Conservation (phyloP, 2,329 filamentous ascomycete species). For the Sporothrix pallida region DNA sequence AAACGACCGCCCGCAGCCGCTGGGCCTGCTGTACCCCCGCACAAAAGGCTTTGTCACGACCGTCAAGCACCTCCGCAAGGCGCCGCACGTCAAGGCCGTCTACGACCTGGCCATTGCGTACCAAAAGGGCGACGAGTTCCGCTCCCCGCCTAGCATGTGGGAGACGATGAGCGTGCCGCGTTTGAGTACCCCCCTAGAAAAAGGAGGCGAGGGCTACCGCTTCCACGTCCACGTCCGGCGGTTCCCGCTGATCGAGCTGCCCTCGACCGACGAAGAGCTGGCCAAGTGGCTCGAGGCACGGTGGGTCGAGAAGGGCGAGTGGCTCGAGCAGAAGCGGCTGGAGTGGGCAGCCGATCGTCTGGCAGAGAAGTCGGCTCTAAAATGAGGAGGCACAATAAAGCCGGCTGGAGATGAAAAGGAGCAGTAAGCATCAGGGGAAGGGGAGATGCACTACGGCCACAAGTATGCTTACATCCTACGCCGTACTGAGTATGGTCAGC, state of each 20-base stretch:
- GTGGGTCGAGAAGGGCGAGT: conserved; percentile 61
- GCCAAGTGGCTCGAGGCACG: conserved; percentile 59
- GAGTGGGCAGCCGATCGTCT: conserved; percentile 46
- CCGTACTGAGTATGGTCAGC: neutral
- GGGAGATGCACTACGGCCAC: no score
- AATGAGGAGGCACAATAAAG: neutral
- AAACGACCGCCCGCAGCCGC: conserved; percentile 57
- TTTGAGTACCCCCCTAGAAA: conserved; percentile 41
- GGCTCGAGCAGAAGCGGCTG: conserved; percentile 53
- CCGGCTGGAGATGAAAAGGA: neutral
- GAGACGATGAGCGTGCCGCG: conserved; percentile 53
- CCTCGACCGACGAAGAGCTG: conserved; percentile 54
- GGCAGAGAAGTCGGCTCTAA: neutral
- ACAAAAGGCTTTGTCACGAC: conserved; percentile 66
- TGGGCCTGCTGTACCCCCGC: conserved; percentile 64
- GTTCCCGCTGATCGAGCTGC: conserved; percentile 56
- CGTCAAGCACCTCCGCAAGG: conserved; percentile 59
- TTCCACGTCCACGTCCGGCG: conserved; percentile 59
- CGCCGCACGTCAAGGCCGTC: conserved; percentile 58
- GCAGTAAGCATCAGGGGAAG: neutral
- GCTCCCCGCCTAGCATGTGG: conserved; percentile 58
- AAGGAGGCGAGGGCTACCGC: conserved; percentile 46
- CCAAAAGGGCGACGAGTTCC: conserved; percentile 48
- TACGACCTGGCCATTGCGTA: conserved; percentile 64
- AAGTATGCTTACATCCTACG: neutral